A percentile compares a stretch with the other conserved stretches of the same genome.
Evolutionary conservation across 139 green algal genomes (phyloP).

Genomic region (Chlorella sp.): DNA sequence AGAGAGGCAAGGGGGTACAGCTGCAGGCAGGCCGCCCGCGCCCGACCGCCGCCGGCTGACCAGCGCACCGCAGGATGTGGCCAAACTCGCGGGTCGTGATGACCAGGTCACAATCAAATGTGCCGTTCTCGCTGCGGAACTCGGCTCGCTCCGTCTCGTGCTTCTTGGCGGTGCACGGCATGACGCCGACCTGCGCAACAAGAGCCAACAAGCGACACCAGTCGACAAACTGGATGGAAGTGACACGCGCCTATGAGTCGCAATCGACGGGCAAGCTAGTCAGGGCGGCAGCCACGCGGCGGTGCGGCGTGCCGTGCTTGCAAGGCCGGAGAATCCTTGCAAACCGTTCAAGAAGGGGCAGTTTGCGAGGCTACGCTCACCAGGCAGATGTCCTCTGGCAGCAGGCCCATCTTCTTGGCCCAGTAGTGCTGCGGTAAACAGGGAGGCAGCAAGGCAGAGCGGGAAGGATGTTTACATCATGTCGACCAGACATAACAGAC

Average conservation of each 20-base stretch:
- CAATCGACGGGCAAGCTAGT: too few species aligned
- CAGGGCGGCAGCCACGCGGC: too few species aligned
- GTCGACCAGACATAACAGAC: too few species aligned
- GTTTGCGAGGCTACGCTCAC: constrained; percentile 2
- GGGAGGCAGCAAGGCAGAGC: too few species aligned
- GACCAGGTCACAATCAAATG: constrained; percentile 37
- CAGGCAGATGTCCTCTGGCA: constrained; percentile 48
- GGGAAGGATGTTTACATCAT: too few species aligned
- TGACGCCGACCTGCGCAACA: constrained; percentile 45
- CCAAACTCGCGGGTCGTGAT: constrained; percentile 73
- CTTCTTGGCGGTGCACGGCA: constrained; percentile 76
- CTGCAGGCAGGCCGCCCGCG: too few species aligned
- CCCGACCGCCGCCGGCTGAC: not conserved
- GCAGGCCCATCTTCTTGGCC: constrained; percentile 36
- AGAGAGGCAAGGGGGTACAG: not conserved
- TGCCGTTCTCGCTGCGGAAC: constrained; percentile 15
- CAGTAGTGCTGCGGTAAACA: constrained; percentile 46
- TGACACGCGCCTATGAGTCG: too few species aligned
- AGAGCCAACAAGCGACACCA: too few species aligned
- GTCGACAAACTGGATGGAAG: too few species aligned
- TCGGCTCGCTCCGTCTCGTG: constrained; percentile 65
- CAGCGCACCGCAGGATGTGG: constrained; percentile 46
- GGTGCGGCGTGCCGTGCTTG: too few species aligned
- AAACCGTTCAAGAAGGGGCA: too few species aligned
- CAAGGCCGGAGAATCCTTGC: too few species aligned